Evolutionary conservation across 148 eudicot species (phyloP).

Genomic region (Dysphania ambrosioides): DNA sequence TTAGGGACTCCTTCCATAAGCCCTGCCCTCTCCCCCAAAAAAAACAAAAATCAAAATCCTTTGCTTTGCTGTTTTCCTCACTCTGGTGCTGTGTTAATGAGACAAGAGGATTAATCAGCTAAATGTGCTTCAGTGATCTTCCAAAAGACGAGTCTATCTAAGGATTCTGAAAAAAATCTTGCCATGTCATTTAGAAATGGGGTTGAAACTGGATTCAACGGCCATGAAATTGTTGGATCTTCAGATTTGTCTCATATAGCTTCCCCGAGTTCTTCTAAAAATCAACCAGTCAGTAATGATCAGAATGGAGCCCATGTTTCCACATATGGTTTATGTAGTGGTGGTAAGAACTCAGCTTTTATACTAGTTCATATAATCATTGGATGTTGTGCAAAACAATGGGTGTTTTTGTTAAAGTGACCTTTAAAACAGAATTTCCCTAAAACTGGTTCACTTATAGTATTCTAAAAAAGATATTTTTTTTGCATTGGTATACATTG

Average conservation of each 20-base stretch:
- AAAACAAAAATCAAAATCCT: background rate
- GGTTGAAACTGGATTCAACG: conserved; percentile 23
- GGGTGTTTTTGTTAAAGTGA: too few species aligned
- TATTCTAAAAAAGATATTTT: too few species aligned
- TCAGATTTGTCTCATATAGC: conserved; percentile 18
- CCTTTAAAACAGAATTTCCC: too few species aligned
- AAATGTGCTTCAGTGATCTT: conserved; percentile 20
- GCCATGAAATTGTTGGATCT: conserved; percentile 30
- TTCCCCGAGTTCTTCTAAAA: conserved; percentile 26
- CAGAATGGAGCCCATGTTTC: conserved; percentile 28
- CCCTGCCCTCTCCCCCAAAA: too few species aligned
- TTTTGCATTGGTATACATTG: too few species aligned
- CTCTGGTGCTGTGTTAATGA: conserved; percentile 32
- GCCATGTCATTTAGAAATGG: conserved; percentile 28
- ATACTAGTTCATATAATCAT: background rate
- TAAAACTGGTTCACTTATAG: too few species aligned
- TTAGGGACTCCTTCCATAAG: background rate
- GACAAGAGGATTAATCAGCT: conserved; percentile 31
- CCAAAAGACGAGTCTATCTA: conserved; percentile 30
- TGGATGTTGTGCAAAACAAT: background rate
- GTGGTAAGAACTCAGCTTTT: conserved; percentile 28
- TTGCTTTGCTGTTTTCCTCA: conserved; percentile 22
- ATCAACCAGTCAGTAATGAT: conserved; percentile 21
- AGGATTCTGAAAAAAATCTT: conserved; percentile 28
- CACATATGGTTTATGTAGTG: conserved; percentile 26